Base-by-base conservation (phyloP, 257 asterid genomes). In the Capsicum baccatum region DNA sequence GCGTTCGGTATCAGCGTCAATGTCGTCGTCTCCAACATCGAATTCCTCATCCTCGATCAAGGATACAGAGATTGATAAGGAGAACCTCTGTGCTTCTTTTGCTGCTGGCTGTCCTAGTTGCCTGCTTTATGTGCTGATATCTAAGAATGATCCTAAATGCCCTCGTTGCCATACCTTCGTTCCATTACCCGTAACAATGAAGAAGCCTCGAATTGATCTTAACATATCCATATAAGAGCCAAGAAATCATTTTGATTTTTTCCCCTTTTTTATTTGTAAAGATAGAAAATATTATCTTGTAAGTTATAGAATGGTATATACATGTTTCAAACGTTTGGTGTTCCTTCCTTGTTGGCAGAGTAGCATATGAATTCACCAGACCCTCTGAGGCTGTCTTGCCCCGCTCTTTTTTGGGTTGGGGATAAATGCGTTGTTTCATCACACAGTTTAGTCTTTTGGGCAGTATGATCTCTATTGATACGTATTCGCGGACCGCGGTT, bases 21-120 rank as follows among this genome's bases (percentile, higher is more conserved):
- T 88, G 79, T 90, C 97, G 37, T 92, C 97, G 6, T 87, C 98
- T 2, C 85, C 92, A 0, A 87, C 84, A 3, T 93, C 97, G 0
- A 91, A 90, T 80, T 91, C 98, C 0, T 89, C 97, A 1, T 92
- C 97, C 5, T 93, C 97, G 6, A 85, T 85, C 70, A 91, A 88
- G 78, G 92, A 92, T 8, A 35, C 88, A 0, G 94, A 92, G 42
- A 56, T 66, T 3, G 93, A 89, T 21, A 89, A 85, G 1, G 97
- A 92, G 83, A 88, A 78, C 48, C 67, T 89, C 3, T 64, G 92
- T 13, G 82, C 89, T 15, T 86, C 95, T 0, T 90, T 92, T 17
- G 99, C 99, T 3, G 93, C 93, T 0, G 97, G 97, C 0, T 95
- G 99, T 89, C 98, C 97, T 2, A 83, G 89, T 56, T 95, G 99